Percentiles rank a stretch among this genome's conserved stretches.
Evolutionary conservation across 2,329 filamentous ascomycete species (phyloP).

Genomic region (Trichoderma asperellum): DNA sequence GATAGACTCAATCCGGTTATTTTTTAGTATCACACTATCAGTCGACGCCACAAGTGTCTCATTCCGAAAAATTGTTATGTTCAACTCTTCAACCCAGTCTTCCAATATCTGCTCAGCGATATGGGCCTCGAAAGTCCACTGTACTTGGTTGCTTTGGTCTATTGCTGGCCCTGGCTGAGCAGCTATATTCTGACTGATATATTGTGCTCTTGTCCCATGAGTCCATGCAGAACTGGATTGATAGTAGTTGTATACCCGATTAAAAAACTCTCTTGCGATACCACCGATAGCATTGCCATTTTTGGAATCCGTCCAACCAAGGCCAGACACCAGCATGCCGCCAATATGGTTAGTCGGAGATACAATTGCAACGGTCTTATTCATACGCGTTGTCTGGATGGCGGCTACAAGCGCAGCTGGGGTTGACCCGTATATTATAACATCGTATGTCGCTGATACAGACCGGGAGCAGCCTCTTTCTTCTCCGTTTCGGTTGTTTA

Average conservation of each 20-base stretch:
- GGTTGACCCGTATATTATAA: conserved; percentile 32
- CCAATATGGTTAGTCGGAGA: conserved; percentile 30
- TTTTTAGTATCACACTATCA: conserved; percentile 22
- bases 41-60: neutral
- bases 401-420: conserved; percentile 30
- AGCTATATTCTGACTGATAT: conserved; percentile 17
- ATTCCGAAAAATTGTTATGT: conserved; percentile 25
- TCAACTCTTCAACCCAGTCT: conserved; percentile 28
- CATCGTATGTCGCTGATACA: conserved; percentile 18
- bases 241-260: conserved; percentile 13
- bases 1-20: conserved; percentile 22
- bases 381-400: conserved; percentile 31
- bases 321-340: conserved; percentile 29
- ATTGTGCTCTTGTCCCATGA: conserved; percentile 13
- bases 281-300: conserved; percentile 24
- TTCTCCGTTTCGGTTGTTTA: neutral
- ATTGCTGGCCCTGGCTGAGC: conserved; percentile 24
- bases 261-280: conserved; percentile 22
- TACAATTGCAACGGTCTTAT: conserved; percentile 28
- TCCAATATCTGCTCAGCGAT: conserved; percentile 32
- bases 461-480: neutral
- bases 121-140: conserved; percentile 33
- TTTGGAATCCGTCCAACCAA: conserved; percentile 31
- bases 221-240: conserved; percentile 3
- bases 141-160: conserved; percentile 29